Evolutionary conservation across 2,329 filamentous ascomycete species (phyloP), one percentile per base, ranked within the genome.

Genomic region (Parafenestella ontariensis): DNA sequence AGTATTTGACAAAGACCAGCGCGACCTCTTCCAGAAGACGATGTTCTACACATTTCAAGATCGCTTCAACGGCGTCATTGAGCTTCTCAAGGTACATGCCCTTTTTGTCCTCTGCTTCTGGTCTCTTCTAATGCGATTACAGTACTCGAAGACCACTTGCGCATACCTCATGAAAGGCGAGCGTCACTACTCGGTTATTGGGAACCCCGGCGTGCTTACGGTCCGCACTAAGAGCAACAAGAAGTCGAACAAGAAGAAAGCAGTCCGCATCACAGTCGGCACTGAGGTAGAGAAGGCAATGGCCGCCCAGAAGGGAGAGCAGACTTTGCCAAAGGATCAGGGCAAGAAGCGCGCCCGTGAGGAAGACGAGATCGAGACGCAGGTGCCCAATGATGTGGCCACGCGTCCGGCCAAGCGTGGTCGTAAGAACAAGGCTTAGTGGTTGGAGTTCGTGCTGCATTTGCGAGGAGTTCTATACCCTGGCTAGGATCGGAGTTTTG

Each of bases 141-240:
- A 58, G 54, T 23, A 23, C 17, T 59, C 59, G 1, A 59, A 62
- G 50, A 46, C 37, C 6, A 51, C 51, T 2, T 60, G 56, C n/a
- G 42, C 44, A 4, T 50, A 59, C 2, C 20, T 60, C 8, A 17
- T 62, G 43, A 71, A 62, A 20, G 26, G 43, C 17, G 52, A 54
- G n/a, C 50, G 51, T 2, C 34, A 58, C 15, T 37, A 39, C 10
- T 29, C 53, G 0, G 31, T 56, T 11, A 29, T 60, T 13, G 59
- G 56, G 5, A 56, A 59, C 11, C 59, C 59, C 0, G 21, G 21
- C 3, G 37, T 33, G 11, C 33, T 62, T 5, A 40, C 40, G 11
- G 20, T 18, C 4, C 56, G 56, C 46, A 55, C 56, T 3, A 28
- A 18, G 8, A 56, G 39, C 41, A 62, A 62, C 49, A 40, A 46